A percentile compares a stretch with the other conserved stretches of the same genome.
Evolutionary conservation across 768 basidiomycete species (phyloP).

Genomic region (Tulasnella sp.): DNA sequence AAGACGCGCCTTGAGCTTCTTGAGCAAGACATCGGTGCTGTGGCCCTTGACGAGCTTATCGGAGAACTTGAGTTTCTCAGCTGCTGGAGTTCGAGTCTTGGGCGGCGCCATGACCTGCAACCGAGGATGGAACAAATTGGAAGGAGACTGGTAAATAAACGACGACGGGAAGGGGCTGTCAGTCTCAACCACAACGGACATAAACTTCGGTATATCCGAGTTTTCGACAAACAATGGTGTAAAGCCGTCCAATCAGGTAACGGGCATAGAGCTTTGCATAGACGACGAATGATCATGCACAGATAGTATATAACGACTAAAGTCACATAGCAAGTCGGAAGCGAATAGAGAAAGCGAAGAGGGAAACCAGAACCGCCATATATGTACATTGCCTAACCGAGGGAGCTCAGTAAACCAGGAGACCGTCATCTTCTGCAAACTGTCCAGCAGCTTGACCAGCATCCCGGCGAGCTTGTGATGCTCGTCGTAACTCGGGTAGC

Average conservation of each 20-base stretch:
- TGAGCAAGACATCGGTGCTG: constrained; percentile 75
- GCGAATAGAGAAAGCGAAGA: neutral
- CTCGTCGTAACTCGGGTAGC: constrained; percentile 45
- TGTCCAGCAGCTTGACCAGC: constrained; percentile 20
- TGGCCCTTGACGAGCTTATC: constrained; percentile 79
- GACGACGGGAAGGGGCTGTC: neutral
- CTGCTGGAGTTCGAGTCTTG: constrained; percentile 16
- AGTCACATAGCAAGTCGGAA: constrained; percentile 5
- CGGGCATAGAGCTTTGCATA: neutral
- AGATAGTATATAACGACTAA: constrained; percentile 2
- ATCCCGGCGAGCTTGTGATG: constrained; percentile 17
- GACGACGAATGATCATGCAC: neutral
- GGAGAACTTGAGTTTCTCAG: constrained; percentile 50
- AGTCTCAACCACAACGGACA: neutral
- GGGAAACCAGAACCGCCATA: neutral
- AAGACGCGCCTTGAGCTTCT: constrained; percentile 63
- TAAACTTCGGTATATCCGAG: neutral
- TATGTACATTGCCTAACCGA: neutral
- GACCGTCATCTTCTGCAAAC: constrained; percentile 15
- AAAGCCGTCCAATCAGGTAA: neutral
- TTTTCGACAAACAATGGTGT: neutral
- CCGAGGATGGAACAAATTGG: neutral
- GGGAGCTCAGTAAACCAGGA: constrained; percentile 1
- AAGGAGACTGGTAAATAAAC: neutral
- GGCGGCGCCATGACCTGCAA: neutral